Conservation (phyloP, 768 basidiomycete species). For the Leccinum subgranulosum region DNA sequence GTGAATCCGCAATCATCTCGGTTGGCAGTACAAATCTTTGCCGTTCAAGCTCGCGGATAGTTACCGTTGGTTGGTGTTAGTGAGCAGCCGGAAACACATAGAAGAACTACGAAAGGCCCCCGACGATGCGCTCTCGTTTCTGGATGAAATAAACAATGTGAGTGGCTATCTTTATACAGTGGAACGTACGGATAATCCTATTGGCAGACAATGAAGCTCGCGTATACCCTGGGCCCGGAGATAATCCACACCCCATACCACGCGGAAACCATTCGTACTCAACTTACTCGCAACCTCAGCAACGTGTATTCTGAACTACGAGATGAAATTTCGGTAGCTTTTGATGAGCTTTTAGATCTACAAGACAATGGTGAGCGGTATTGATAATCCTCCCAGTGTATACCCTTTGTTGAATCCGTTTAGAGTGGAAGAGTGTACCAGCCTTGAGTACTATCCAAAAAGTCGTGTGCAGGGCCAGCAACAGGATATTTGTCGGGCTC, state of each 20-base stretch:
- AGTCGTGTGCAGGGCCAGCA: slow-evolving; percentile 23
- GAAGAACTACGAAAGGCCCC: slow-evolving; percentile 42
- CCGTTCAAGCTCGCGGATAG: slow-evolving; percentile 32
- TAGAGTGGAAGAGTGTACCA: slow-evolving; percentile 40
- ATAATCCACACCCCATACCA: slow-evolving; percentile 33
- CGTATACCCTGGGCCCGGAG: slow-evolving; percentile 38
- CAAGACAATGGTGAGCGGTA: slow-evolving; percentile 11
- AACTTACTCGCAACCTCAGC: slow-evolving; percentile 40
- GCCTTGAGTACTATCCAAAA: slow-evolving; percentile 24
- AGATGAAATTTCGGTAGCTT: slow-evolving; percentile 37
- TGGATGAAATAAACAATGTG: slow-evolving; percentile 36
- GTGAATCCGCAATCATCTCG: neutral
- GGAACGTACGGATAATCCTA: neutral
- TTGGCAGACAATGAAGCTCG: slow-evolving; percentile 34
- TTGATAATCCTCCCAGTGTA: too few species aligned
- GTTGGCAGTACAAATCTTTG: slow-evolving; percentile 24
- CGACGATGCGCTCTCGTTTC: slow-evolving; percentile 37
- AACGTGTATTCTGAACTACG: slow-evolving; percentile 27
- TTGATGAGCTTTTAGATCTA: slow-evolving; percentile 35
- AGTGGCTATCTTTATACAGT: neutral
- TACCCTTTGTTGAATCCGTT: neutral
- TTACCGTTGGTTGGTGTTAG: slow-evolving; percentile 39
- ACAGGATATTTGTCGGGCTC: slow-evolving; percentile 47
- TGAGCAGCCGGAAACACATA: slow-evolving; percentile 29
- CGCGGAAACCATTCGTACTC: slow-evolving; percentile 23